Conservation (phyloP, 169 alveolate species). For the Eimeria falciformis region DNA sequence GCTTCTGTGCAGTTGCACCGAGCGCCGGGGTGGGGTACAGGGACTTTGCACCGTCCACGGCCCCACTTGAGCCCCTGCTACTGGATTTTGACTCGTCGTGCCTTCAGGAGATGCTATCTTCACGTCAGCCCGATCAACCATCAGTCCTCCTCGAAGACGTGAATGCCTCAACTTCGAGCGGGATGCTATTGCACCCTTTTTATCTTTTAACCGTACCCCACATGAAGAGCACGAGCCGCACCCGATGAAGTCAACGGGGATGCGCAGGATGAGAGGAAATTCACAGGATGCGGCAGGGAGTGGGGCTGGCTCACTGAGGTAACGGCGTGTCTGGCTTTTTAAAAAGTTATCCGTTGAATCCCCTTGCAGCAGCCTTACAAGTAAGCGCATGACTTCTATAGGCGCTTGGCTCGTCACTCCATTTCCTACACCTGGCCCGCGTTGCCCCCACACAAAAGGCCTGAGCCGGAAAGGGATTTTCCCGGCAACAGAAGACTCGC, state of each 20-base stretch:
- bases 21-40: neutral
- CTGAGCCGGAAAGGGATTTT: neutral
- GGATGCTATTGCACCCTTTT: no score
- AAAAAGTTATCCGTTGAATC: slow-evolving; percentile 20
- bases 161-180: neutral
- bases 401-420: neutral
- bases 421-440: neutral
- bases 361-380: slow-evolving; percentile 39
- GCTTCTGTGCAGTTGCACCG: slow-evolving; percentile 37
- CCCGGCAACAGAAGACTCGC: slow-evolving; percentile 13
- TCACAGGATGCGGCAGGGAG: neutral
- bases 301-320: slow-evolving; percentile 27
- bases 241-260: neutral
- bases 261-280: slow-evolving; percentile 14
- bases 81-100: neutral
- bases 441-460: neutral
- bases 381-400: slow-evolving; percentile 13
- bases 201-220: neutral
- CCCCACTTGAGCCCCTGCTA: slow-evolving; percentile 17
- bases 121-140: neutral
- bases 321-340: slow-evolving; percentile 31
- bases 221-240: neutral
- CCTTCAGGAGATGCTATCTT: neutral
- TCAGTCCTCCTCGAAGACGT: neutral
- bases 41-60: slow-evolving; percentile 15